These are phyloP conservation scores for Annulohypoxylon maeteangense DNA, from an alignment of 495 filamentous ascomycete genomes.

Conservation along the genomic window DNA sequence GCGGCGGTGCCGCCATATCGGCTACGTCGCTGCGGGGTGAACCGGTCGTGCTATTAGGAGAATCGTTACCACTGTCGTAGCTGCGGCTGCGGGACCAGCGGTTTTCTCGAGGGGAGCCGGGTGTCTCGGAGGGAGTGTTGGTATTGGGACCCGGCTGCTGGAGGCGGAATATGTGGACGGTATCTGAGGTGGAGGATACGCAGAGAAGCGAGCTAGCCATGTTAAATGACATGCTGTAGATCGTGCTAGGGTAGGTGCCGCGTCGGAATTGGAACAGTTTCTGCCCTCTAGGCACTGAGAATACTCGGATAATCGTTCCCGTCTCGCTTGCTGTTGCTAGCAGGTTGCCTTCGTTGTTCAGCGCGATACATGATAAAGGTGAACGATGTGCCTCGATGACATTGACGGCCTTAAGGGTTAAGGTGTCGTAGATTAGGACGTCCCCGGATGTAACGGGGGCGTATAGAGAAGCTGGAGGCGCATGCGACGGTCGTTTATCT, in stretches of 20 bases:
- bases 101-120: slow-evolving; percentile 55
- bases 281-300: slow-evolving; percentile 85
- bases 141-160: slow-evolving; percentile 44
- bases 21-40: slow-evolving; percentile 57
- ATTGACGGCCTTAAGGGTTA: slow-evolving; percentile 88
- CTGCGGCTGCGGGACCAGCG: slow-evolving; percentile 59
- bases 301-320: slow-evolving; percentile 95
- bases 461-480: slow-evolving; percentile 78
- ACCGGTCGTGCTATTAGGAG: slow-evolving; percentile 53
- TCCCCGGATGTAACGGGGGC: slow-evolving; percentile 89
- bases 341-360: slow-evolving; percentile 93
- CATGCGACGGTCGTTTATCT: slow-evolving; percentile 79
- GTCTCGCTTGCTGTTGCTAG: slow-evolving; percentile 96
- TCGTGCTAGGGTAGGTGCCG: slow-evolving; percentile 91
- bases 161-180: slow-evolving; percentile 95
- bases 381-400: slow-evolving; percentile 94
- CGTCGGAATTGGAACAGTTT: slow-evolving; percentile 96
- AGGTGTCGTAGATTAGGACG: slow-evolving; percentile 88
- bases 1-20: slow-evolving; percentile 51
- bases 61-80: slow-evolving; percentile 61
- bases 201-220: slow-evolving; percentile 90
- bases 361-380: slow-evolving; percentile 86
- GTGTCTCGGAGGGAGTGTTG: slow-evolving; percentile 42
- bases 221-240: slow-evolving; percentile 99
- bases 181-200: slow-evolving; percentile 95